Base-by-base conservation (phyloP, 441 rosid genomes). In the Capsella rubella region DNA sequence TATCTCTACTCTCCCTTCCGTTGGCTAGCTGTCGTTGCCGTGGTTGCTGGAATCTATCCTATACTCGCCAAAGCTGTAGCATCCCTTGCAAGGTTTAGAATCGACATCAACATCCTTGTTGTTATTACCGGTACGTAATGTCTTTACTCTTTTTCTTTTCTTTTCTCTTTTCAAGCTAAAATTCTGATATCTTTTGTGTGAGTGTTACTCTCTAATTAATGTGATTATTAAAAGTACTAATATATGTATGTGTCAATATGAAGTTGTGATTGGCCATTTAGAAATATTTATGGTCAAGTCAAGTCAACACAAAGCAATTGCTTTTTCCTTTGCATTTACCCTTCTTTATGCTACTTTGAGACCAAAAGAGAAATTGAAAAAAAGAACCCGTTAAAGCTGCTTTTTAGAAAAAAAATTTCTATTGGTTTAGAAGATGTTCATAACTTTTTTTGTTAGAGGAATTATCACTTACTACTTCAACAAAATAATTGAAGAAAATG, bases 1-100 rank as follows among this genome's bases (percentile, higher is more conserved):
- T 95, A 79, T 21, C 72, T 82, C 1, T 92, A 72, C 67, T 74
- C 71, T 69, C 99, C 99, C 0, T 7, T 89, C 4, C 79, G 76
- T 12, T 95, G 97, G 97, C 57, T 92, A 5, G 97, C 99, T 7
- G 65, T 95, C 0, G 92, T 77, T 2, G 97, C 98, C 0, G 95
- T 88, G 0, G 87, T 59, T 0, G 76, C 86, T 4, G 99, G 97
- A 46, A 81, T 87, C 37, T 71, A 63, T 51, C 97, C 99, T 0
- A 76, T 95, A 3, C 28, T 82, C 3, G 72, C 84, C 29, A 95
- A 87, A 78, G 85, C 81, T 40, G 6, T 82, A 0, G 84, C 87
- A 0, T 83, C 99, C 6, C 0, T 89, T 0, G 77, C 82, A 46
- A 84, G 82, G 65, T 58, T 75, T 7, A 82, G 87, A 68, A 75